Evolutionary conservation across 192 early-diverging fungal genomes (phyloP), one percentile per base, ranked within the genome.

Genomic region (Gonapodya prolifera): DNA sequence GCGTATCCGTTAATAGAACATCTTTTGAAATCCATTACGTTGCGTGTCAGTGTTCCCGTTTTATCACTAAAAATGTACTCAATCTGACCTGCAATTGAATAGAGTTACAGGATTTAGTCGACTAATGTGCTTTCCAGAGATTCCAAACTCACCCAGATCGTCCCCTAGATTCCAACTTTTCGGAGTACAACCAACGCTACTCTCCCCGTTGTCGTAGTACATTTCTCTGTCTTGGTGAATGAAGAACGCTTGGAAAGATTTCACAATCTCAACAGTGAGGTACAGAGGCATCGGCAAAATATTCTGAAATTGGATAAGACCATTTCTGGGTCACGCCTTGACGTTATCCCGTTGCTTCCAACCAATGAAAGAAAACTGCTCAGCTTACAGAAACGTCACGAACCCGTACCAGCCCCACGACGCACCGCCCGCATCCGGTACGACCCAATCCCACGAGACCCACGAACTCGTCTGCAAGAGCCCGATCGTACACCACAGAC

Each of bases 51-150:
- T 1, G 88, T 89, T 2, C 97, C 96, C 0, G 97, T 99, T 76
- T 99, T 99, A 84, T 99, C 97, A 30, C 92, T 93, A 79, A 99
- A 98, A 16, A 98, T 89, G 83, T 98, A 98, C 82, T 96, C 93
- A 34, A 99, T 94, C 34, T n/a, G 70, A 79, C n/a, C n/a, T n/a
- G n/a, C n/a, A n/a, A n/a, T n/a, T n/a, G n/a, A n/a, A n/a, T n/a
- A n/a, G n/a, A n/a, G n/a, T n/a, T n/a, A n/a, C n/a, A n/a, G n/a
- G n/a, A n/a, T n/a, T n/a, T n/a, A n/a, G n/a, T n/a, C n/a, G n/a
- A n/a, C n/a, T n/a, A n/a, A n/a, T n/a, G n/a, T n/a, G n/a, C n/a
- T n/a, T n/a, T n/a, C n/a, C n/a, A n/a, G n/a, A n/a, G n/a, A n/a
- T n/a, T n/a, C n/a, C n/a, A n/a, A n/a, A n/a, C n/a, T n/a, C n/a